Conservation (phyloP, 805 yeast genomes). For the Zygosaccharomyces kombuchaensis region DNA sequence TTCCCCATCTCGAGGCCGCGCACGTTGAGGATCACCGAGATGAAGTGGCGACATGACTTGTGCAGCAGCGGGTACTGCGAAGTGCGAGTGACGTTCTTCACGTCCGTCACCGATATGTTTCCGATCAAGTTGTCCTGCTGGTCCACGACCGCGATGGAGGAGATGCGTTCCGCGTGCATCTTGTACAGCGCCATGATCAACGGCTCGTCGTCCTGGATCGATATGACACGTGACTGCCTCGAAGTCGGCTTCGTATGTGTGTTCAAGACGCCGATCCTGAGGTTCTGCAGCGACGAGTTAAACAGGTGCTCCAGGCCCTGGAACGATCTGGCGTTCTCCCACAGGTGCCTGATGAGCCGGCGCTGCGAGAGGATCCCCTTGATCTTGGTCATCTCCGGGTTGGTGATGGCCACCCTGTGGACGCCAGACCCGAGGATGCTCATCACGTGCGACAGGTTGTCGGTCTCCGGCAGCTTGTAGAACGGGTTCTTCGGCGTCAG, state of each 20-base stretch:
- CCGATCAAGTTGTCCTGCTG: conserved; percentile 71
- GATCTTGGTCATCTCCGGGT: conserved; percentile 49
- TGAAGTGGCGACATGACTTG: conserved; percentile 81
- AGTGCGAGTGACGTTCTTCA: conserved; percentile 77
- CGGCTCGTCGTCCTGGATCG: conserved; percentile 81
- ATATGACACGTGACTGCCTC: conserved; percentile 53
- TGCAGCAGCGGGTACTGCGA: conserved; percentile 80
- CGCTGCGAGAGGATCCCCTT: conserved; percentile 90
- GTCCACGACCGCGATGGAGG: conserved; percentile 92
- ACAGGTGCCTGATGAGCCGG: conserved; percentile 72
- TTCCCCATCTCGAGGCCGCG: conserved; percentile 84
- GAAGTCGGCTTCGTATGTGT: conserved; percentile 36
- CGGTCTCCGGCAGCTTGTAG: conserved; percentile 65
- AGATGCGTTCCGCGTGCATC: conserved; percentile 80
- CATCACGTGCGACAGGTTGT: conserved; percentile 66
- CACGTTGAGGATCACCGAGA: conserved; percentile 76
- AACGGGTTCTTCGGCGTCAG: conserved; percentile 87
- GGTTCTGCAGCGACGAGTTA: conserved; percentile 61
- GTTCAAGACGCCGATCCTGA: conserved; percentile 64
- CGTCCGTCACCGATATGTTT: conserved; percentile 92
- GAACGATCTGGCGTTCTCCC: conserved; percentile 91
- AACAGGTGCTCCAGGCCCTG: conserved; percentile 73
- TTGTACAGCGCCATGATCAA: conserved; percentile 80
- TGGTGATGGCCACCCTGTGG: conserved; percentile 82
- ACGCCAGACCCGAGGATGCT: conserved; percentile 93